phyloP scores from a whole-genome alignment of 192 early-diverging fungal species.

The Gamsiella multidivaricata region DNA sequence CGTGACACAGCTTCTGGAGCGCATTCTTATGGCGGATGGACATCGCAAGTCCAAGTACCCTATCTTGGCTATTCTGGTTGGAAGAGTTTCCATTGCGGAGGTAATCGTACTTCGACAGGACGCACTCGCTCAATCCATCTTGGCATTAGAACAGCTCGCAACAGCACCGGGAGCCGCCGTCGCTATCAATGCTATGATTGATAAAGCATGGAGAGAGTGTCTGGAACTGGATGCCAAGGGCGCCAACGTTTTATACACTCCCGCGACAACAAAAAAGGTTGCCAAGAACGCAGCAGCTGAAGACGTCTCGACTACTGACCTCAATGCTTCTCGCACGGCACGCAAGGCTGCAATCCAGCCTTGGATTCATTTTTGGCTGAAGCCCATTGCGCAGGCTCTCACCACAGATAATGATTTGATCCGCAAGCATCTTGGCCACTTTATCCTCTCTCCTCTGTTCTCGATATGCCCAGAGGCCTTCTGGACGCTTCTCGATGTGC shows the following conservation, averaged over 20 bases:
- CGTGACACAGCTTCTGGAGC: conserved; percentile 68
- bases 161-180: conserved; percentile 54
- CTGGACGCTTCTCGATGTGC: conserved; percentile 57
- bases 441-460: conserved; percentile 65
- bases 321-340: neutral
- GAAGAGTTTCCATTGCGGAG: conserved; percentile 61
- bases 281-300: neutral
- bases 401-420: conserved; percentile 60
- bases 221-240: conserved; percentile 21
- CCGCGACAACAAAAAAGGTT: neutral
- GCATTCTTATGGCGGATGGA: conserved; percentile 80
- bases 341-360: conserved; percentile 42
- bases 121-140: conserved; percentile 64
- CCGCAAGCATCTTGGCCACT: conserved; percentile 67
- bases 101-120: conserved; percentile 71
- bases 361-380: conserved; percentile 67
- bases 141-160: conserved; percentile 44
- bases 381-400: conserved; percentile 64
- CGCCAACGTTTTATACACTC: conserved; percentile 12
- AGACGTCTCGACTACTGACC: neutral
- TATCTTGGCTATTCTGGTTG: conserved; percentile 72
- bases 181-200: conserved; percentile 49
- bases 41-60: conserved; percentile 87
- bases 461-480: conserved; percentile 57
- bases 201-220: conserved; percentile 49